Evolutionary conservation across 2,329 filamentous ascomycete genomes (phyloP), one percentile per base, ranked within the genome.

Genomic region (Trichophyton equinum): DNA sequence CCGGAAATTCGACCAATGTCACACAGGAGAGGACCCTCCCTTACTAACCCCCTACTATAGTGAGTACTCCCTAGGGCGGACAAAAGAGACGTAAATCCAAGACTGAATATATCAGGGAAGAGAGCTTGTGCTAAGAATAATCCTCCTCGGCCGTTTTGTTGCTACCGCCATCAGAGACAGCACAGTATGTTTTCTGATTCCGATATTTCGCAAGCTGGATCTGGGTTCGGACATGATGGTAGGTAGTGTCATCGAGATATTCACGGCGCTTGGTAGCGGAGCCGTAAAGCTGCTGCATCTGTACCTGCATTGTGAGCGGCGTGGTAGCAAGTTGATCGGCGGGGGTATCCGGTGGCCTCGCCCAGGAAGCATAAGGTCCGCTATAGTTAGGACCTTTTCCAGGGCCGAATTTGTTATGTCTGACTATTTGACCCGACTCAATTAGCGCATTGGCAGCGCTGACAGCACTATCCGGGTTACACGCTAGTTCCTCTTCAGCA

Each of bases 361-460:
- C 74, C 73, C 74, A 76, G 11, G 66, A 64, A 13, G 74, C 74
- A 68, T 69, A 76, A 36, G 76, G 75, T 0, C 75, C 75, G 36
- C 67, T 61, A 58, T 77, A 78, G 13, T 65, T 61, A 18, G 72
- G 71, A 5, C 75, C 76, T 69, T 78, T 66, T 0, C 72, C 73
- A 7, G 72, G 68, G 2, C 76, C 76, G 63, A 68, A 76, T 8
- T 68, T 63, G 3, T 70, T 69, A 65, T 77, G 69, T 7, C 68
- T 62, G 1, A 63, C 62, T 4, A 77, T 66, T 62, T 75, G 67
- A 6, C 72, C 69, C 4, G 69, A 68, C 1, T 62, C 59, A n/a
- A 77, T 18, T 1, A 74, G 64, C 20, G 70, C 60, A 2, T 65
- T 65, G 1, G 68, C 71, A 22, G 65, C 60, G 51, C 65, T 53